Evolutionary conservation across 805 yeast species (phyloP).

Genomic region (Schizosaccharomyces japonicus): DNA sequence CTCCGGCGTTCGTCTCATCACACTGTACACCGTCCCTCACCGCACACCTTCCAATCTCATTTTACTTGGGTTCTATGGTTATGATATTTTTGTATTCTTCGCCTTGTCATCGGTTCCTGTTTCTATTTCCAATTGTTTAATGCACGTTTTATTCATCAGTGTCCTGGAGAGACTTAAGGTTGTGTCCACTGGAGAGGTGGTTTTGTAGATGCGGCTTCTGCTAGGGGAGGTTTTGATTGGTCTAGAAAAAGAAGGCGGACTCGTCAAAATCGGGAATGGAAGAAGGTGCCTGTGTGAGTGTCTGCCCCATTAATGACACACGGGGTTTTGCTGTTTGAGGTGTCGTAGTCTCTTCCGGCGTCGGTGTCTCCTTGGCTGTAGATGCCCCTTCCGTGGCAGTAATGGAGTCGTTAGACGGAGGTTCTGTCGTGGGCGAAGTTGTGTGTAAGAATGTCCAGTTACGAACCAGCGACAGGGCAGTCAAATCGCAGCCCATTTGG

Average conservation of each 20-base stretch:
- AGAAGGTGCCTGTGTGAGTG: background rate
- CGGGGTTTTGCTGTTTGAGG: background rate
- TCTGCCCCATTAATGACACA: background rate
- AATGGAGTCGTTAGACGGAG: background rate
- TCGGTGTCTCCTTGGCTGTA: background rate
- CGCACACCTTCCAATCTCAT: too few species aligned
- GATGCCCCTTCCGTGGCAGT: background rate
- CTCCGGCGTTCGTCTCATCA: too few species aligned
- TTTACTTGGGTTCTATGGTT: background rate
- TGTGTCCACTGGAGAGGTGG: too few species aligned
- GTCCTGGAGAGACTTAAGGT: too few species aligned
- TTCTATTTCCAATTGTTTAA: background rate
- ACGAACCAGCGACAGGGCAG: constrained; percentile 36
- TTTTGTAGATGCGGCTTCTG: background rate
- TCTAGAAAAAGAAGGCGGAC: background rate
- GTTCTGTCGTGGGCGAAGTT: background rate
- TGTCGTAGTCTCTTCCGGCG: background rate
- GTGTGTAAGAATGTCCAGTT: constrained; percentile 36
- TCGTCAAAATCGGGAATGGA: background rate
- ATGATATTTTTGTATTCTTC: background rate
- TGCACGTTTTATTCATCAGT: background rate
- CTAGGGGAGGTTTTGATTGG: too few species aligned
- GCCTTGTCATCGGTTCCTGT: background rate
- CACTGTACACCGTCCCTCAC: too few species aligned
- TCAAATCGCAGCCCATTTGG: constrained; percentile 77